A percentile compares a stretch with the other conserved stretches of the same genome.
Conservation (phyloP, 495 filamentous ascomycete species). For the Cryomyces minteri region DNA sequence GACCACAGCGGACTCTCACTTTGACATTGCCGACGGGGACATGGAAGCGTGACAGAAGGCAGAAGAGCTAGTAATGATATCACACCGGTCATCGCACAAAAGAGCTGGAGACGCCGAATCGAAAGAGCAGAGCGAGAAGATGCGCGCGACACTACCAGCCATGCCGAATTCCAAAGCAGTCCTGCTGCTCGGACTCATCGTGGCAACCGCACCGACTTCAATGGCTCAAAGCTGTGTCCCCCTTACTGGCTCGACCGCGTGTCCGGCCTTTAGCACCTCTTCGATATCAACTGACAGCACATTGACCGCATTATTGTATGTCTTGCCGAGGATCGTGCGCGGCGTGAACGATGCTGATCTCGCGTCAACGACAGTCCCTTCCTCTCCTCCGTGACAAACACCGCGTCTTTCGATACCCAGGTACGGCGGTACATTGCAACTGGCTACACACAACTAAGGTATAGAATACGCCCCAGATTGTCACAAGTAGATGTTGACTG, state of each 20-base stretch:
- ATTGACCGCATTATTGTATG: conserved; percentile 61
- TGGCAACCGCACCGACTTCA: conserved; percentile 2
- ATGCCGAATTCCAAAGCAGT: neutral
- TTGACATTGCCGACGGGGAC: no score
- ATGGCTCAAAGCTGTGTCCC: conserved; percentile 46
- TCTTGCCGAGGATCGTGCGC: conserved; percentile 13
- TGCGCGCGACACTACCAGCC: neutral
- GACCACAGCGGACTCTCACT: no score
- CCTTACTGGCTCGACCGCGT: conserved; percentile 57
- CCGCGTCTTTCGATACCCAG: conserved; percentile 59
- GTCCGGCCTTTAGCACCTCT: conserved; percentile 65
- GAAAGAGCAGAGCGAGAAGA: no score
- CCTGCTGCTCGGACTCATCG: neutral
- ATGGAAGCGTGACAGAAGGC: no score
- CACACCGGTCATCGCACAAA: no score
- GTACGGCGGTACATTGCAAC: conserved; percentile 54
- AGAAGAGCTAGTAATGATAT: no score
- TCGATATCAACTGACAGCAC: conserved; percentile 57
- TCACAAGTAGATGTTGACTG: neutral
- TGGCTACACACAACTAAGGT: conserved; percentile 64
- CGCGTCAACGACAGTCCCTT: conserved; percentile 47
- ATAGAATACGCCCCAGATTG: conserved; percentile 11
- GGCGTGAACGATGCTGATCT: conserved; percentile 7
- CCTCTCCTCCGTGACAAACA: conserved; percentile 58
- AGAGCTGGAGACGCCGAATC: no score